phyloP scores from a whole-genome alignment of 495 filamentous ascomycete species.

The Tuber indicum region DNA sequence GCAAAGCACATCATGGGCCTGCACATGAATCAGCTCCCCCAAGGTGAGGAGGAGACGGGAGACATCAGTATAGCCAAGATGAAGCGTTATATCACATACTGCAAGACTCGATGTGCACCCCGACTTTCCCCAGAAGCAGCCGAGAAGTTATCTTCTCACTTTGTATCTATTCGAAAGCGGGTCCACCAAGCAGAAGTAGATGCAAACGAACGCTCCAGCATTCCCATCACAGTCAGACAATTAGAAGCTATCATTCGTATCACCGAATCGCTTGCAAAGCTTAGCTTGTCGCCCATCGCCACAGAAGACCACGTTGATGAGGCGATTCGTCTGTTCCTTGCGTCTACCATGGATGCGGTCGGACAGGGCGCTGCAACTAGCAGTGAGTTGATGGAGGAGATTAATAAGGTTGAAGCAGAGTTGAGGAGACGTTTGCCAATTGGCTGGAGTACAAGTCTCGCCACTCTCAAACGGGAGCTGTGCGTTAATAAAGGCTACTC shows the following conservation, averaged over 20 bases:
- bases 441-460: conserved; percentile 87
- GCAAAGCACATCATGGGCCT: conserved; percentile 97
- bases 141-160: conserved; percentile 95
- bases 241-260: conserved; percentile 96
- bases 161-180: conserved; percentile 90
- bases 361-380: conserved; percentile 76
- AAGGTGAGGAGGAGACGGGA: conserved; percentile 64
- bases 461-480: conserved; percentile 80
- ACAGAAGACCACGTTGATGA: conserved; percentile 92
- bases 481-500: conserved; percentile 79
- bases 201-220: conserved; percentile 77
- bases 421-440: conserved; percentile 81
- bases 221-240: conserved; percentile 96
- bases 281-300: conserved; percentile 75
- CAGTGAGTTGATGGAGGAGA: conserved; percentile 85
- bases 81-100: conserved; percentile 97
- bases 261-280: conserved; percentile 89
- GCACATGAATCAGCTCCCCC: conserved; percentile 73
- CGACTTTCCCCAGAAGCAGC: conserved; percentile 86
- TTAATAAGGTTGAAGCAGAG: conserved; percentile 82
- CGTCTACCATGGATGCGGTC: conserved; percentile 95
- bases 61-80: conserved; percentile 93
- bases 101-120: conserved; percentile 87
- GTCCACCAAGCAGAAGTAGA: conserved; percentile 84
- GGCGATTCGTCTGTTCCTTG: conserved; percentile 94